Conservation (phyloP, 495 filamentous ascomycete species). For the Chlorociboria aeruginascens region DNA sequence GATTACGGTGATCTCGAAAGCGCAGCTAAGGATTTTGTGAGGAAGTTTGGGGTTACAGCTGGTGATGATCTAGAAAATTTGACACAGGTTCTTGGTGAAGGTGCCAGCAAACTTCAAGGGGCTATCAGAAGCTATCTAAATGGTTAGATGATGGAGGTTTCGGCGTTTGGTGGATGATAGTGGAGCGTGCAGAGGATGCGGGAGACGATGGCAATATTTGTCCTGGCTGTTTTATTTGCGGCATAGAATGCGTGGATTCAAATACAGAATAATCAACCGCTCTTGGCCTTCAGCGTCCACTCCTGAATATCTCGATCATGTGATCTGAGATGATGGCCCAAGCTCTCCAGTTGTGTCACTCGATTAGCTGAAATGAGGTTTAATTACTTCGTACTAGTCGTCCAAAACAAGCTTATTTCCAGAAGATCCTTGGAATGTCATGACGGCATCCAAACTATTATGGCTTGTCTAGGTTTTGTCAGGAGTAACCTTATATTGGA, state of each 20-base stretch:
- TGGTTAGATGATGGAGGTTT: constrained; percentile 28
- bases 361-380: no score
- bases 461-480: no score
- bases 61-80: constrained; percentile 91
- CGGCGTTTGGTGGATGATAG: background rate
- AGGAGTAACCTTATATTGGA: no score
- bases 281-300: no score
- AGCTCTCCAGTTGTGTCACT: no score
- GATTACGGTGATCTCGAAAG: constrained; percentile 81
- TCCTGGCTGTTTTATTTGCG: background rate
- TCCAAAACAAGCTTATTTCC: no score
- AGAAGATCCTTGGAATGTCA: no score
- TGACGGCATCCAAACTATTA: no score
- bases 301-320: no score
- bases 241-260: background rate
- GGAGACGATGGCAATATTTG: background rate
- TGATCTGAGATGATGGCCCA: no score
- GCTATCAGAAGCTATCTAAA: constrained; percentile 80
- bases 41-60: constrained; percentile 88
- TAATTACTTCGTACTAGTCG: no score
- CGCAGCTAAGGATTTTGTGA: constrained; percentile 89
- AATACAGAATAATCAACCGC: no score
- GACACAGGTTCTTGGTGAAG: constrained; percentile 69
- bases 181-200: background rate
- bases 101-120: constrained; percentile 72